Conservation (phyloP, 2,329 filamentous ascomycete genomes). For the Teratosphaeriaceae sp. region DNA sequence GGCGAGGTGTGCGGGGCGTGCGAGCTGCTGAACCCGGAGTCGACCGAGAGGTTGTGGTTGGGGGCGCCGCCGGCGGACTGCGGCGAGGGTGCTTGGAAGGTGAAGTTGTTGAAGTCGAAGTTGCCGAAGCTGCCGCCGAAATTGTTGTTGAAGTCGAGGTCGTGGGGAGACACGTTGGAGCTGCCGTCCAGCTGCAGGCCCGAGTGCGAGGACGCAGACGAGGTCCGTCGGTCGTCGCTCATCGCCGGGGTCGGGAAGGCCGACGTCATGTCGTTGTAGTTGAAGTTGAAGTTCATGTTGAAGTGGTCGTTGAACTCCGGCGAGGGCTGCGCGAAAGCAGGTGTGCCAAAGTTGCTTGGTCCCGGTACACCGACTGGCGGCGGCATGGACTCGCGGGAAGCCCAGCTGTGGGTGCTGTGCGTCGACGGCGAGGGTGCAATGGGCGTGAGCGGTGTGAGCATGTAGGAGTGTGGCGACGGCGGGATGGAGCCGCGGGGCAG, state of each 20-base stretch:
- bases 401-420: constrained; percentile 31
- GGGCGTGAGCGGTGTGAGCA: constrained; percentile 28
- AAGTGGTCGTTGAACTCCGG: constrained; percentile 30
- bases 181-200: constrained; percentile 32
- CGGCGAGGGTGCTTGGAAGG: constrained; percentile 30
- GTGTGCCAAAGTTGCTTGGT: constrained; percentile 24
- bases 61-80: constrained; percentile 14
- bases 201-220: constrained; percentile 32
- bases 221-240: constrained; percentile 27
- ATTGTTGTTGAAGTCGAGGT: constrained; percentile 58
- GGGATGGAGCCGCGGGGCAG: constrained; percentile 55
- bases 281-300: constrained; percentile 30
- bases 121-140: constrained; percentile 52
- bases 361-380: constrained; percentile 23
- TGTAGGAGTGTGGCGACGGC: constrained; percentile 52
- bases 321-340: constrained; percentile 22
- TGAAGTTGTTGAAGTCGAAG: constrained; percentile 52
- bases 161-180: constrained; percentile 35
- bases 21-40: constrained; percentile 17
- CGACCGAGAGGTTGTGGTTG: constrained; percentile 5
- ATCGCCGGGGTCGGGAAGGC: constrained; percentile 26
- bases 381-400: constrained; percentile 24
- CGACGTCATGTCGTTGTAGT: constrained; percentile 19
- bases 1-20: constrained; percentile 56
- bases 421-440: constrained; percentile 36